Base-by-base conservation (phyloP, 495 filamentous ascomycete species). In the Pyronema domesticum region DNA sequence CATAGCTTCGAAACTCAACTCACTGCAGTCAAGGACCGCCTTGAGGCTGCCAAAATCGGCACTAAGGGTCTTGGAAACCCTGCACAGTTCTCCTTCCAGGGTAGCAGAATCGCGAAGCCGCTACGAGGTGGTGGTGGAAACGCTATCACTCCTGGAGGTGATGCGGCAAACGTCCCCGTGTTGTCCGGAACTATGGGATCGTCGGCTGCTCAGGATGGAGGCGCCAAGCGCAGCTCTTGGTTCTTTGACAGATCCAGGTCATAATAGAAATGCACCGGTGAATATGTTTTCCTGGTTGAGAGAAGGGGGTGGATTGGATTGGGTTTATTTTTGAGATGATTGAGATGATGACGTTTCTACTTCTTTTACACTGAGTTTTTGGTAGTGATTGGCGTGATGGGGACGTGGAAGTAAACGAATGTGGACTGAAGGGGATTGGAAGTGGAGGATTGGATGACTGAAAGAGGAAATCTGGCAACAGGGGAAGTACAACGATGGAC, bases 51-150 rank as follows among this genome's bases (percentile, higher is more conserved):
- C 61, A 98, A 95, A 70, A 76, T 80, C 51, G 87, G 87, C 59
- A 89, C 88, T 10, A 82, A 86, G 55, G 84, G 84, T 49, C 75
- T 94, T 34, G 76, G 80, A 54, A 76, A 78, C 43, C 68, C 75
- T 10, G 75, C 80, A 46, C 78, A 77, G 58, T 88, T 93, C 70
- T 86, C 74, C 67, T 85, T 91, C 65, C 75, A 73, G 18, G 82
- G 82, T 39, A 86, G 85, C 57, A 76, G 89, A 59, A 96, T 98
- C 64, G 91, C 89, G 51, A 98, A 98, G 69, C 91, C 91, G n/a
- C 75, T 98, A 17, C 80, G 91, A 55, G 91, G 91, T 45, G 91
- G 89, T 54, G 91, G 91, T 34, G 77, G 74, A 8, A 57, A 47
- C 17, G 23, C 55, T 9, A 3, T 14, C 8, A 46, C 52, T 7